These are phyloP conservation scores for Rhodamnia argentea DNA, from an alignment of 345 rosid species.

Conservation along the genomic window DNA sequence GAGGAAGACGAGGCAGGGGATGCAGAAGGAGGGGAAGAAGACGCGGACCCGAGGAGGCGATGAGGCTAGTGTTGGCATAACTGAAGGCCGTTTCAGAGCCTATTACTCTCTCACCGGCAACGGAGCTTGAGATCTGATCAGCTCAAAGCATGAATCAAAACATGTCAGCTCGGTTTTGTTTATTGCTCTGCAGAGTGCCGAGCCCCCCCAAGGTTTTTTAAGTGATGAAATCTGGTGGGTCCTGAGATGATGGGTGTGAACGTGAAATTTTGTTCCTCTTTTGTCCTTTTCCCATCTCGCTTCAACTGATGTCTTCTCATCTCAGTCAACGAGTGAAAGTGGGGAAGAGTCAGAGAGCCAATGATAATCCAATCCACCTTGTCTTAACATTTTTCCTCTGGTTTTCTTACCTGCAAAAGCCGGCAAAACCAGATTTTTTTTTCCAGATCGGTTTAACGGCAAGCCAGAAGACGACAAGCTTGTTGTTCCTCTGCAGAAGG, in stretches of 20 bases:
- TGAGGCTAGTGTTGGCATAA: not conserved
- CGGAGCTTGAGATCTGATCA: too few species aligned
- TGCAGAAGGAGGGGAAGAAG: not conserved
- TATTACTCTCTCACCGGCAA: too few species aligned
- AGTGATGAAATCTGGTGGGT: not conserved
- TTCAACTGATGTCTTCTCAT: too few species aligned
- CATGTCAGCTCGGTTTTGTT: not conserved
- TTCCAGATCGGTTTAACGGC: not conserved
- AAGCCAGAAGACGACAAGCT: not conserved
- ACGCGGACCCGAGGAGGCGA: not conserved
- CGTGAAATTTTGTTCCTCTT: not conserved
- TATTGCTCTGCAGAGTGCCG: not conserved
- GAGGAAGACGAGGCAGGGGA: not conserved
- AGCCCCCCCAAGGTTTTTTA: not conserved
- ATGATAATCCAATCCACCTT: not conserved
- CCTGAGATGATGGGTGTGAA: not conserved
- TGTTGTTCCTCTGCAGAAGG: not conserved
- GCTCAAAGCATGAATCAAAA: not conserved
- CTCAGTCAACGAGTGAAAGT: not conserved
- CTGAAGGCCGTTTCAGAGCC: not conserved
- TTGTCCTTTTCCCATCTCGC: not conserved
- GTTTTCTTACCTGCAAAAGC: not conserved
- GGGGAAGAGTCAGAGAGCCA: not conserved
- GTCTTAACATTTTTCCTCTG: not conserved
- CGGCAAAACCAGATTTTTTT: not conserved